Percentiles rank a stretch among this genome's conserved stretches.
These are phyloP conservation scores for Elongisporangium senticosum DNA, from an alignment of 352 stramenopile species.

Conservation along the genomic window DNA sequence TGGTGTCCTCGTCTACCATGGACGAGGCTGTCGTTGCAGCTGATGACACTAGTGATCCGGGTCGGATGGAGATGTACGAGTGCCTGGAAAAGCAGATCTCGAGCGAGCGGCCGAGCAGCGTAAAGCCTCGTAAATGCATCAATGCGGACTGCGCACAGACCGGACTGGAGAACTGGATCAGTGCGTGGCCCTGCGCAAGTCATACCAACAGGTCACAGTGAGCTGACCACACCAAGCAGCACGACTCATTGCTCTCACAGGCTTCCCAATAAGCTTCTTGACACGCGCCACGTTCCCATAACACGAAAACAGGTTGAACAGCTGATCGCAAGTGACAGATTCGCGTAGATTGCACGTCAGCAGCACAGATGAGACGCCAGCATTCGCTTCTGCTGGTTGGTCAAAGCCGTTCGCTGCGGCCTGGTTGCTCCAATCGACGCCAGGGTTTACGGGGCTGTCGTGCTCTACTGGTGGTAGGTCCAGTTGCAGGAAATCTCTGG, in stretches of 20 bases:
- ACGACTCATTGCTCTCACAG: constrained; percentile 8
- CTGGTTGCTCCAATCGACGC: constrained; percentile 3
- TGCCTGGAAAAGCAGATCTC: constrained; percentile 66
- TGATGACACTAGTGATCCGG: not conserved
- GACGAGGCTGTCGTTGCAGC: not conserved
- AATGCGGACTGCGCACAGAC: constrained; percentile 37
- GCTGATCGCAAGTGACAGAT: constrained; percentile 44
- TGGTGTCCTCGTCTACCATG: not conserved
- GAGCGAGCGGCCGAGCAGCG: constrained; percentile 37
- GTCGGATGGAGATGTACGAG: constrained; percentile 35
- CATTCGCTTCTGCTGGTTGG: constrained; percentile 7
- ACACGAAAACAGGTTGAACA: constrained; percentile 71
- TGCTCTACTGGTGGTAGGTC: constrained; percentile 19
- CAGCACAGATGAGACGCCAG: constrained; percentile 39
- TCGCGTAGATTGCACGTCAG: constrained; percentile 52
- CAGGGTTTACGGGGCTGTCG: constrained; percentile 21
- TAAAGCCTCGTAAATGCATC: constrained; percentile 50
- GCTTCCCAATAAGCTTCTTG: constrained; percentile 53
- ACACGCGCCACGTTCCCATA: constrained; percentile 59
- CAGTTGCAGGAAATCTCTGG: constrained; percentile 47
- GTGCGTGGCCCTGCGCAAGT: constrained; percentile 33
- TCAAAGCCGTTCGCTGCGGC: constrained; percentile 2
- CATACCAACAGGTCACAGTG: not conserved
- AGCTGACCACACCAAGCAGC: not conserved
- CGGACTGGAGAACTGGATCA: constrained; percentile 53